Evolutionary conservation across 2,329 filamentous ascomycete genomes (phyloP).

Genomic region (Fusarium duplospermum): DNA sequence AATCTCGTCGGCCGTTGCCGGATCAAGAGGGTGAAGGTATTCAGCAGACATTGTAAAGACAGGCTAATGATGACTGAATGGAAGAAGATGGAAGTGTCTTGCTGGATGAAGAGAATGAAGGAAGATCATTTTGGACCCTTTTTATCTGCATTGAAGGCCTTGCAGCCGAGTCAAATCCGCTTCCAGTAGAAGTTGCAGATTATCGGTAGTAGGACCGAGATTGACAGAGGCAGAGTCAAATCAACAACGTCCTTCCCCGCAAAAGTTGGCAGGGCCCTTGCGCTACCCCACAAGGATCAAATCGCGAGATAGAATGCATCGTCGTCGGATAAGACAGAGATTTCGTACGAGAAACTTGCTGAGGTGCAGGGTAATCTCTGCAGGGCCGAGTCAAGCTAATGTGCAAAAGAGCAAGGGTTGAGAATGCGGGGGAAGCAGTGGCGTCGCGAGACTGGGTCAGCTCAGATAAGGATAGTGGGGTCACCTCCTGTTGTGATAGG

Average conservation of each 20-base stretch:
- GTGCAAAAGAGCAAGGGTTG: background rate
- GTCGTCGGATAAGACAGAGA: background rate
- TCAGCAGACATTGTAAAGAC: conserved; percentile 4
- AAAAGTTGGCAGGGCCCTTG: background rate
- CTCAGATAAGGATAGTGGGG: conserved; percentile 2
- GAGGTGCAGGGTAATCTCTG: background rate
- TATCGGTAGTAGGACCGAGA: background rate
- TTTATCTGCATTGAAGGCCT: background rate
- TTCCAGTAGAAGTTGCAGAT: background rate
- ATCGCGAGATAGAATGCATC: background rate
- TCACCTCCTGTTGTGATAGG: background rate
- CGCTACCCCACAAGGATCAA: background rate
- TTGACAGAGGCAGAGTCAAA: conserved; percentile 2
- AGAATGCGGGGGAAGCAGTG: background rate
- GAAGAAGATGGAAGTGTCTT: background rate
- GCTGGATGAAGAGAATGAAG: background rate
- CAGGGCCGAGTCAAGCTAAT: conserved; percentile 1
- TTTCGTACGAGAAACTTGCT: background rate
- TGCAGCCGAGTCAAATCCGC: background rate
- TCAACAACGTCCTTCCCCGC: background rate
- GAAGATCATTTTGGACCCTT: background rate
- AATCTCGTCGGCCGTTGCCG: conserved; percentile 22
- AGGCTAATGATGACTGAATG: background rate
- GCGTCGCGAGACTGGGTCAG: background rate
- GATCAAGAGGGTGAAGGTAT: conserved; percentile 20